Conservation (phyloP, 176 grass and related monocot species). For the Canna indica region DNA sequence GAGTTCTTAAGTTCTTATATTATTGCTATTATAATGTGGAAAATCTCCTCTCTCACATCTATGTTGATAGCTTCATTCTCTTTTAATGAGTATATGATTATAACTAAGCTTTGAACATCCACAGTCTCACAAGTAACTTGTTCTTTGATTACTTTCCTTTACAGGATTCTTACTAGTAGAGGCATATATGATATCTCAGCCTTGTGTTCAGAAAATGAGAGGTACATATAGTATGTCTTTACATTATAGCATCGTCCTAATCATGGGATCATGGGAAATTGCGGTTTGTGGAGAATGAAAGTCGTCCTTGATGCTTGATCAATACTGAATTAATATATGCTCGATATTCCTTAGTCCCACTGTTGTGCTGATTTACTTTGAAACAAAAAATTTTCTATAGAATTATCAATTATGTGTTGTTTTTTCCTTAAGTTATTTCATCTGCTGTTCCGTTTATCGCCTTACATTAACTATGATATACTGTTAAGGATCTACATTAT, state of each 20-base stretch:
- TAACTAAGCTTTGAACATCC: constrained; percentile 8
- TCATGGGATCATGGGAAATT: too few species aligned
- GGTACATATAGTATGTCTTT: constrained; percentile 29
- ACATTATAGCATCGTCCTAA: not conserved
- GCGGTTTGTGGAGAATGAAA: not conserved
- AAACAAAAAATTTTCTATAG: not conserved
- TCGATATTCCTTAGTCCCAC: not conserved
- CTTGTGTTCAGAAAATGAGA: constrained; percentile 77
- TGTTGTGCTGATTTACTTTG: not conserved
- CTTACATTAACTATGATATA: not conserved
- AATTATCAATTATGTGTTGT: too few species aligned
- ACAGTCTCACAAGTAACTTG: not conserved
- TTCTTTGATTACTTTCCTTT: constrained; percentile 10
- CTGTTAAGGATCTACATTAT: too few species aligned
- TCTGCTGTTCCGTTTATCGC: not conserved
- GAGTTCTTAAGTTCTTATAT: not conserved
- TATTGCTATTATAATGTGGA: not conserved
- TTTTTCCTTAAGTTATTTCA: too few species aligned
- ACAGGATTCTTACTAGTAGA: constrained; percentile 60
- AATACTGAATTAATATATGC: not conserved
- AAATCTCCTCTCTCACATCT: not conserved
- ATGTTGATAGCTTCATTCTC: not conserved
- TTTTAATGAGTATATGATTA: constrained; percentile 1
- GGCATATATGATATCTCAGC: constrained; percentile 86
- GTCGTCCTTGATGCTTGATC: not conserved